Evolutionary conservation across 345 rosid genomes (phyloP).

Genomic region (Citrus cavaleriei): DNA sequence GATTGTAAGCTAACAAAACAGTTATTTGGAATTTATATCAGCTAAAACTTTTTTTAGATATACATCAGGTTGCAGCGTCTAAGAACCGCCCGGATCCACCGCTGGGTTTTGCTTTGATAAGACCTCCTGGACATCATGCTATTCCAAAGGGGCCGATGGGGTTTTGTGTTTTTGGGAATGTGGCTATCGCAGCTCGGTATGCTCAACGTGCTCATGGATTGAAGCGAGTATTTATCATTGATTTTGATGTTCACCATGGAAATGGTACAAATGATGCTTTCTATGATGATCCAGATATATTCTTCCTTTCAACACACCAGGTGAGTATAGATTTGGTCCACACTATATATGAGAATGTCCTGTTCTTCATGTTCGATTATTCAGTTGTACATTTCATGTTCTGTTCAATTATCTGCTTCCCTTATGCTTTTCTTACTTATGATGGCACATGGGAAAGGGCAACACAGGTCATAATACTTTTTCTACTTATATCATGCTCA

Average conservation of each 20-base stretch:
- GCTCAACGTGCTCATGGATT: constrained; percentile 71
- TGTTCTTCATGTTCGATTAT: neutral
- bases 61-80: constrained; percentile 68
- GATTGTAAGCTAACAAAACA: neutral
- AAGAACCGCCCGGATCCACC: constrained; percentile 54
- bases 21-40: neutral
- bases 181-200: constrained; percentile 92
- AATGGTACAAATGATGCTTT: constrained; percentile 92
- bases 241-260: constrained; percentile 97
- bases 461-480: neutral
- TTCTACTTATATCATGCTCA: neutral
- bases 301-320: constrained; percentile 94
- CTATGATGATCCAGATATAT: constrained; percentile 81
- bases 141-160: constrained; percentile 97
- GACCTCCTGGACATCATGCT: constrained; percentile 97
- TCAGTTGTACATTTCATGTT: no score
- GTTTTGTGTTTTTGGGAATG: constrained; percentile 90
- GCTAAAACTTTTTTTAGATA: neutral
- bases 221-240: constrained; percentile 71
- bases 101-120: constrained; percentile 79
- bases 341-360: neutral
- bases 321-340: constrained; percentile 26
- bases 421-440: neutral
- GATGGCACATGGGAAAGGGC: neutral
- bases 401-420: no score